Base-by-base conservation (phyloP, 176 grass and related monocot genomes). In the Musa itinerans region DNA sequence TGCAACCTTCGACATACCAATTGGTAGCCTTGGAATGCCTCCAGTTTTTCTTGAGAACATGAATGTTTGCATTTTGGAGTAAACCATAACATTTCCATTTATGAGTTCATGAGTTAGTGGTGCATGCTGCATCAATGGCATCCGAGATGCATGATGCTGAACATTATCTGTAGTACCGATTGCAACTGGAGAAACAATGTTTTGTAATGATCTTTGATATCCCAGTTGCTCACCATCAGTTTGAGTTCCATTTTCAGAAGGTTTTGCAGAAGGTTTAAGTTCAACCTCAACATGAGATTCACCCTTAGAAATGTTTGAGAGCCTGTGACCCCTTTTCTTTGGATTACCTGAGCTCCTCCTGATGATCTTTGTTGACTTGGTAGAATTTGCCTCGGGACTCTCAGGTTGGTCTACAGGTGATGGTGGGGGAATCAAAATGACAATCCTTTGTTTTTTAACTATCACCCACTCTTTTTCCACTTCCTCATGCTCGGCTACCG, bases 371-470 rank as follows among this genome's bases (percentile, higher is more conserved):
- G 15, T 54, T 29, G 49, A 27, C 61, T 73, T 71, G 48, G 69
- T 64, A 80, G 2, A 29, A 2, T 51, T 72, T 20, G 11, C 8
- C 24, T 72, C 25, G 21, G 10, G 50, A 21, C 10, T 48, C 21
- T 55, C 67, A 53, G 50, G 24, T 75, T 72, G 63, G 29, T 48
- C 48, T 69, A 15, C 56, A 24, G 78, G 63, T 72, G 82, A 68
- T 57, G 63, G 34, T 27, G 77, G 77, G 34, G 83, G 83, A 59
- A 85, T 50, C 24, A 75, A 58, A 63, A 85, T 81, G 61, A 65
- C 76, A 73, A 85, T 85, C 75, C 66, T 85, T 76, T 70, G 83
- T 76, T 76, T 85, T 50, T 80, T 85, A 17, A 85, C 77, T 43
- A 85, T 20, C 23, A 85, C 77, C 83, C 83, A 85, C 34, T 79